These are phyloP conservation scores for Iris macrosiphon DNA, from an alignment of 106 monocot species.

Conservation along the genomic window DNA sequence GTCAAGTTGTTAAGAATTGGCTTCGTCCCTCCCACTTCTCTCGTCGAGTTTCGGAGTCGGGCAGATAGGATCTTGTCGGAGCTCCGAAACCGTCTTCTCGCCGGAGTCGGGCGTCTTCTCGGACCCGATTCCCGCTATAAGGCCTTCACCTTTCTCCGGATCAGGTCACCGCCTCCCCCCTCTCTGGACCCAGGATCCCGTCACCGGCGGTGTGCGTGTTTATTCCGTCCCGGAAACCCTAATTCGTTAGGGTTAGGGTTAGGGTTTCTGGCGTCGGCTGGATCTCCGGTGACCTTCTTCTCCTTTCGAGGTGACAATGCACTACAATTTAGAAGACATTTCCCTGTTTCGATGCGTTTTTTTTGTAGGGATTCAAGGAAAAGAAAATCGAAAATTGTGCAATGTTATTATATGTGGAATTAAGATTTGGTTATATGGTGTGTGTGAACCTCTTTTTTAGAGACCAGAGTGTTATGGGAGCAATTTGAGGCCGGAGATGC, in stretches of 20 bases:
- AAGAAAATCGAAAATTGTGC: no score
- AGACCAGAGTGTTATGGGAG: not conserved
- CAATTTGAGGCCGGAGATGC: conserved; percentile 12
- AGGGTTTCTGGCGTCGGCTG: not conserved
- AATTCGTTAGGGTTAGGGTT: not conserved
- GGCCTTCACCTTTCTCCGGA: not conserved
- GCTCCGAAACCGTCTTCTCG: conserved; percentile 1
- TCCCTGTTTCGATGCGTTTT: no score
- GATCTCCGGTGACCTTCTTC: not conserved
- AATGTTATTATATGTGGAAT: no score
- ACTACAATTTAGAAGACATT: no score
- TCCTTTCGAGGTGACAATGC: no score
- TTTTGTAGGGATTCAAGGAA: no score
- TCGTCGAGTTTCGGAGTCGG: conserved; percentile 10
- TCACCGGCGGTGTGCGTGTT: not conserved
- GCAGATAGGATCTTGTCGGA: not conserved
- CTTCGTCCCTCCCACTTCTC: not conserved
- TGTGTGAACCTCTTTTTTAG: no score
- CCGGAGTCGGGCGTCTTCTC: not conserved
- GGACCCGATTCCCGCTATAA: not conserved
- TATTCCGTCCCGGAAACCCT: not conserved
- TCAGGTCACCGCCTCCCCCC: not conserved
- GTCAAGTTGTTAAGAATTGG: no score
- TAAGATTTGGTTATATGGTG: not conserved
- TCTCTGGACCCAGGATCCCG: not conserved